Base-by-base conservation (phyloP, 2,329 filamentous ascomycete species). In the Teratosphaeria viscida region DNA sequence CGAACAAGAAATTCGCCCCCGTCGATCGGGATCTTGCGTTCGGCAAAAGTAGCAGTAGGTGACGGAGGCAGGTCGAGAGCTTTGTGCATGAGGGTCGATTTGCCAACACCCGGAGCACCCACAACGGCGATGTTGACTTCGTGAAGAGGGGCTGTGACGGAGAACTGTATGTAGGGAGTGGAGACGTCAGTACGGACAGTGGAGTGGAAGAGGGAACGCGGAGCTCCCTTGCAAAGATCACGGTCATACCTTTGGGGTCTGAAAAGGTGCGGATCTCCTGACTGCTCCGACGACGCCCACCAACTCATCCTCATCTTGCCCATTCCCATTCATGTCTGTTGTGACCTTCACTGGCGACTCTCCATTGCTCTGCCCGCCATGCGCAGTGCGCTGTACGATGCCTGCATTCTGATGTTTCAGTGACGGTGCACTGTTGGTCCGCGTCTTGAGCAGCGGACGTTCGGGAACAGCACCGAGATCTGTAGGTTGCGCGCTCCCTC, bases 1-100 rank as follows among this genome's bases (percentile, higher is more conserved):
- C 81, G 81, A 60, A 86, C 81, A 26, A 81, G 69, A 66, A 82
- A 85, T 56, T 79, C 72, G 34, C 73, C 74, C 55, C 81, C 81
- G 65, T 84, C 81, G 59, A 85, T 72, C 12, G 79, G 78, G 72
- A 85, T 81, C 65, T 80, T 82, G 62, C 81, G 80, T 55, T 78
- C 70, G 61, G 70, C 75, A 39, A 72, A 77, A 16, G 75, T 75
- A 14, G 72, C 71, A 23, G 67, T 67, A 2, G 77, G 74, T 0
- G 75, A 68, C 56, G 73, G 71, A 59, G 77, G 78, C 67, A 84
- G 76, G 55, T 82, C 80, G 57, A 86, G 72, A 12, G 82, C 81
- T 59, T 77, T 76, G 63, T 79, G 79, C 62, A 85, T 79, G 66
- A 86, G 85, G 54, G 79, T 81, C 27, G 81, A 80, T 71, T 85